Conservation (phyloP, 2,329 filamentous ascomycete species). For the Aspergillus calidoustus region DNA sequence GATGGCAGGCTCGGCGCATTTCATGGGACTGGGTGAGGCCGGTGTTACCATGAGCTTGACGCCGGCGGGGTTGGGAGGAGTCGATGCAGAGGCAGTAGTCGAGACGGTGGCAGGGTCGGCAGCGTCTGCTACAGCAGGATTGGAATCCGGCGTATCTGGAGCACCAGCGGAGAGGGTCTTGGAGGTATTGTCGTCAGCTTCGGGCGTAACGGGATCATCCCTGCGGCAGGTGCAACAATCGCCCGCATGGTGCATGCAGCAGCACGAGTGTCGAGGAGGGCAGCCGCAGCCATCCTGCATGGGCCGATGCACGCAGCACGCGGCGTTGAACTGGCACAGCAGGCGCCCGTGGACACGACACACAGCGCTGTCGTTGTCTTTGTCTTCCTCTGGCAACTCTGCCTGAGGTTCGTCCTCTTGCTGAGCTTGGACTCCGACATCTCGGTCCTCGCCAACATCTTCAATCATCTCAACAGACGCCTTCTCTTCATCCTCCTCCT, state of each 20-base stretch:
- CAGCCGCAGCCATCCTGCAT: slow-evolving; percentile 18
- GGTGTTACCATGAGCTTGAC: slow-evolving; percentile 5
- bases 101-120: not conserved
- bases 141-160: not conserved
- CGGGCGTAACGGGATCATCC: not conserved
- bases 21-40: not conserved
- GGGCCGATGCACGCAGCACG: slow-evolving; percentile 26
- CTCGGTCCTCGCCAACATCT: not conserved
- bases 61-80: not conserved
- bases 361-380: not conserved
- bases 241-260: slow-evolving; percentile 27
- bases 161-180: not conserved
- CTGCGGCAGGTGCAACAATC: slow-evolving; percentile 26
- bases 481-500: not conserved
- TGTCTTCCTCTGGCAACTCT: not conserved
- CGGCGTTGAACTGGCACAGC: slow-evolving; percentile 21
- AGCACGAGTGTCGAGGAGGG: slow-evolving; percentile 24
- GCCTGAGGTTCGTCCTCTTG: not conserved
- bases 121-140: not conserved
- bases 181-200: not conserved
- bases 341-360: slow-evolving; percentile 16
- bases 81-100: not conserved
- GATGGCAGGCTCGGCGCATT: not conserved
- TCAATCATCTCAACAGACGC: not conserved
- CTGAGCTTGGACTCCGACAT: not conserved